A percentile compares a stretch with the other conserved stretches of the same genome.
Evolutionary conservation across 805 yeast genomes (phyloP).

Genomic region (Limtongia smithiae): DNA sequence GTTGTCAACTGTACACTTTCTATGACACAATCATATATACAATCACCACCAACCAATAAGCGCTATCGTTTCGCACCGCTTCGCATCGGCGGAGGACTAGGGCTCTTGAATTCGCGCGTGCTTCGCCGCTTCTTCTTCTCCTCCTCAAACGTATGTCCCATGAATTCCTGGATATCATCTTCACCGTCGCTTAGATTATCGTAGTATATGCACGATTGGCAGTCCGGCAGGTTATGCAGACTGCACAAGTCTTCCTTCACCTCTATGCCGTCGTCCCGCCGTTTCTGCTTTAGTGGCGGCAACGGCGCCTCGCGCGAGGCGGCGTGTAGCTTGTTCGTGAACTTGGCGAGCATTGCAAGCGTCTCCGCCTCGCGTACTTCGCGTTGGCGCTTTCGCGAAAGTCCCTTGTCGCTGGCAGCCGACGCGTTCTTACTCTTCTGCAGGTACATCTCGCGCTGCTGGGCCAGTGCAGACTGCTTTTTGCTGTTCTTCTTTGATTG

Average conservation of each 20-base stretch:
- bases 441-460: constrained; percentile 31
- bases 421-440: background rate
- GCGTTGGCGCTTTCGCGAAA: constrained; percentile 8
- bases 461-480: constrained; percentile 34
- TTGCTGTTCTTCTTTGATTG: constrained; percentile 4
- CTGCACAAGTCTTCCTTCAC: constrained; percentile 20
- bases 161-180: constrained; percentile 15
- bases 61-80: too few relatives aligned
- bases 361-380: constrained; percentile 36
- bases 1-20: too few relatives aligned
- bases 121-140: constrained; percentile 2
- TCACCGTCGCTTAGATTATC: constrained; percentile 28
- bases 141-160: constrained; percentile 20
- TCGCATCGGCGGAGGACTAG: too few relatives aligned
- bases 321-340: constrained; percentile 32
- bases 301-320: constrained; percentile 9
- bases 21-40: too few relatives aligned
- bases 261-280: background rate
- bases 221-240: constrained; percentile 28
- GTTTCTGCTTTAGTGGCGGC: background rate
- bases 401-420: background rate
- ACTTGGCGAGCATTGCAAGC: constrained; percentile 32
- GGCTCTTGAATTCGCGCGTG: too few relatives aligned
- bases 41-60: too few relatives aligned
- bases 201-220: constrained; percentile 30